Base-by-base conservation (phyloP, 2,329 filamentous ascomycete species). In the Arthroderma sp. region DNA sequence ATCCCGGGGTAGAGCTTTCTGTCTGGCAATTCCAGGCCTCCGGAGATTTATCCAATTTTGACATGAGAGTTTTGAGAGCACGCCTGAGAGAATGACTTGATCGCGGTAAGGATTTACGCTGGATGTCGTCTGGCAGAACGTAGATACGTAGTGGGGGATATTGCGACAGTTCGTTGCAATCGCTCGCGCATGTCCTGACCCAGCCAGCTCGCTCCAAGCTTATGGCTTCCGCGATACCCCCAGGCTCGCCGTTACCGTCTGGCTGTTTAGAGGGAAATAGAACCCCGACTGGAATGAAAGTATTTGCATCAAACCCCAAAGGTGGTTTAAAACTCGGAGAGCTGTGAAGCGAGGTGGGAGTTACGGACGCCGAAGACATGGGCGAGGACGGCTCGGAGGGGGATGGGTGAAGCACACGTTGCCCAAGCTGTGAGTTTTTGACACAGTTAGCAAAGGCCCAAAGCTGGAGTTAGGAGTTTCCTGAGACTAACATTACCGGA, bases 71-170 rank as follows among this genome's bases (percentile, higher is more conserved):
- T 50, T 60, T 66, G 31, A 70, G 51, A 10, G 60, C 55, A 32
- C 57, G 57, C 42, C 59, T 61, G 38, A 66, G 50, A 11, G 56
- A 47, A 27, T 48, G 48, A 37, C 57, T 60, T 11, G 58, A 58
- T 6, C 62, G 59, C n/a, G 61, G 55, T 29, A 61, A 51, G 29
- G 55, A 51, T 40, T 53, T 52, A 27, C 61, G 57, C 8, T 58
- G 58, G 32, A 62, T 55, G 52, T 69, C 61, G 36, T 65, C 60
- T 2, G 66, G 64, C 6, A 69, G 49, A 4, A 67, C 56, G 48
- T 64, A 68, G 2, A 71, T 48, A 11, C 59, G 58, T 32, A 48
- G 58, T 54, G 8, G 15, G 15, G 10, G 10, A 37, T 30, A n/a
- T 27, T 29, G n/a, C 27, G 15, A 28, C 10, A 9, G 41, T 4